Conservation (phyloP, 2,329 filamentous ascomycete genomes). For the Alternaria burnsii region DNA sequence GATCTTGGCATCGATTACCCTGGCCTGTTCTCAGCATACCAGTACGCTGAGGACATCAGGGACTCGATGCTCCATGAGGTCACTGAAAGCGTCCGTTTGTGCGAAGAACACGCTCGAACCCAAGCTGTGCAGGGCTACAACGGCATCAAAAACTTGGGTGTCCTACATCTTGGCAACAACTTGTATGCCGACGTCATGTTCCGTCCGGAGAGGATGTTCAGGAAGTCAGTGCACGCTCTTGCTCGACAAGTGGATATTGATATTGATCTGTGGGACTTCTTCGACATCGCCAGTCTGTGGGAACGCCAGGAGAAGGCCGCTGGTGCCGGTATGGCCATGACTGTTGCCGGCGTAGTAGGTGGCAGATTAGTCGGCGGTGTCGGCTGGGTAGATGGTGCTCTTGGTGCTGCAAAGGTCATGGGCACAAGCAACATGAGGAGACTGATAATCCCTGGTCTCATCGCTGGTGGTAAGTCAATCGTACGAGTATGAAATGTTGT, state of each 20-base stretch:
- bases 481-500: not conserved
- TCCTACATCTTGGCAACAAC: constrained; percentile 87
- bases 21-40: constrained; percentile 83
- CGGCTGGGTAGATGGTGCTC: constrained; percentile 86
- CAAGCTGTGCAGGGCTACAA: constrained; percentile 83
- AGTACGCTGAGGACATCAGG: constrained; percentile 93
- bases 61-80: constrained; percentile 91
- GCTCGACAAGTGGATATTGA: constrained; percentile 87
- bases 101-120: constrained; percentile 84
- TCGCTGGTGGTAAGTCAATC: constrained; percentile 75
- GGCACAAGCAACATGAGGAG: constrained; percentile 82
- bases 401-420: constrained; percentile 81
- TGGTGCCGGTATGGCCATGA: constrained; percentile 93
- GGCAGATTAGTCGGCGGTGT: constrained; percentile 82
- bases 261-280: constrained; percentile 91
- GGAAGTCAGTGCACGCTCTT: constrained; percentile 78
- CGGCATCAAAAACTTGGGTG: constrained; percentile 85
- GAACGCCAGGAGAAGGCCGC: constrained; percentile 95
- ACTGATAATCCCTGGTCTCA: constrained; percentile 80
- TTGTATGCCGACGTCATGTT: constrained; percentile 83
- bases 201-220: constrained; percentile 93
- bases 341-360: constrained; percentile 85
- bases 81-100: constrained; percentile 76
- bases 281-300: constrained; percentile 83
- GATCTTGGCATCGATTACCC: constrained; percentile 87